Evolutionary conservation across 192 early-diverging fungal species (phyloP), one percentile per base, ranked within the genome.

Genomic region (Mortierella hygrophila): DNA sequence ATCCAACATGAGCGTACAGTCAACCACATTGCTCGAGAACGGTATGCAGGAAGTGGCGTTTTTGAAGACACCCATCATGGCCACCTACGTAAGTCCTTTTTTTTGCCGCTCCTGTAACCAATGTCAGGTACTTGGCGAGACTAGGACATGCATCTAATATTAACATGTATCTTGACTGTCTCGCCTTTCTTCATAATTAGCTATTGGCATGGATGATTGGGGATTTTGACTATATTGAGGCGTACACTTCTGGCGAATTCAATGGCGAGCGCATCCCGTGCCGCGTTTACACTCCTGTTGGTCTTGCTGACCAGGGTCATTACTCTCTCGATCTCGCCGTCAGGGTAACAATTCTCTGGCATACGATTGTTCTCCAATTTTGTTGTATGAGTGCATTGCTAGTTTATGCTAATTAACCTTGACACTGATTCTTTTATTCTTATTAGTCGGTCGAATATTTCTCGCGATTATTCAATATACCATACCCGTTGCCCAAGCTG

Each of bases 191-290:
- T 49, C 47, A 32, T 72, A 57, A 93, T 6, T 97, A 97, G 82
- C 75, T 93, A 26, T 65, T 93, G 9, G 92, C 92, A 2, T 93
- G 91, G 85, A 89, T 88, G 23, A 88, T 92, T 32, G 87, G 90
- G 42, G 89, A 90, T 38, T 85, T 93, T 82, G 90, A 91, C 26
- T 82, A 77, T 44, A 83, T 90, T 26, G 87, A 82, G 32, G 81
- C 82, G 65, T 88, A 70, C 72, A 80, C 88, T 35, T 80, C 75
- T 41, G 80, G 76, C 6, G 74, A 80, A 21, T 89, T 75, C 70
- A 84, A 63, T 74, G 93, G 93, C 10, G 83, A 82, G 32, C 42
- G 74, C 4, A 72, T 92, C 23, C 70, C 68, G 15, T 87, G 92
- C 29, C 65, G 90, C 15, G 88, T 92, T 2, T 93, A 88, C 71